Evolutionary conservation across 495 filamentous ascomycete genomes (phyloP).

Genomic region (Penicillium maclennaniae): DNA sequence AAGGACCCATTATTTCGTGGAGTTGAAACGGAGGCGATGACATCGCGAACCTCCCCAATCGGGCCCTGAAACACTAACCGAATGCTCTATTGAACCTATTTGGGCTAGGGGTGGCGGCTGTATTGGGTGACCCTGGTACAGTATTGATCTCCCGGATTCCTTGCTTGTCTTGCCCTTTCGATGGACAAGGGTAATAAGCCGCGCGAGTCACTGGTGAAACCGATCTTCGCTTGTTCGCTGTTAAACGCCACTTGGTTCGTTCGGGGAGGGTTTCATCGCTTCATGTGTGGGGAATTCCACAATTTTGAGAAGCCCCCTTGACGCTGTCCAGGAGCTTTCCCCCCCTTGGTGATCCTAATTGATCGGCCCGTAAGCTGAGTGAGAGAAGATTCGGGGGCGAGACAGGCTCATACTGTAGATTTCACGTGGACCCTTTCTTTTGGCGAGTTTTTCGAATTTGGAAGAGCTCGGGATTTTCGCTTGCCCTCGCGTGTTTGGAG

Average conservation of each 20-base stretch:
- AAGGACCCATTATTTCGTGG: constrained; percentile 7
- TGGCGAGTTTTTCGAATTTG: background rate
- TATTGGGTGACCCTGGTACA: constrained; percentile 2
- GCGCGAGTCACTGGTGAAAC: constrained; percentile 1
- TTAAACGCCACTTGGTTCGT: constrained; percentile 1
- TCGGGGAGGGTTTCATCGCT: background rate
- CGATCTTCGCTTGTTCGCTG: background rate
- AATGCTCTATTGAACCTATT: constrained; percentile 10
- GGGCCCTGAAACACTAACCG: constrained; percentile 13
- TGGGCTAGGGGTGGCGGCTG: background rate
- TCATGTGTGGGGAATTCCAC: constrained; percentile 2
- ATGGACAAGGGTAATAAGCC: background rate
- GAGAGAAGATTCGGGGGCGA: background rate
- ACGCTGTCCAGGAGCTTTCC: background rate
- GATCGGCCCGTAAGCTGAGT: constrained; percentile 1
- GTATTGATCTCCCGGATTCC: constrained; percentile 8
- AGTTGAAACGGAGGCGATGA: constrained; percentile 2
- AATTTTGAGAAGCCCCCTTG: constrained; percentile 5
- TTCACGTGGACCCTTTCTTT: background rate
- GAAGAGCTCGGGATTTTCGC: background rate
- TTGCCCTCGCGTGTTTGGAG: background rate
- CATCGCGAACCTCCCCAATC: constrained; percentile 5
- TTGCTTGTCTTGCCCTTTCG: background rate
- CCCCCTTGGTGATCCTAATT: constrained; percentile 5
- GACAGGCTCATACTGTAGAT: background rate